Evolutionary conservation across 208 protist genomes (phyloP).

Genomic region (Acanthamoeba quina): DNA sequence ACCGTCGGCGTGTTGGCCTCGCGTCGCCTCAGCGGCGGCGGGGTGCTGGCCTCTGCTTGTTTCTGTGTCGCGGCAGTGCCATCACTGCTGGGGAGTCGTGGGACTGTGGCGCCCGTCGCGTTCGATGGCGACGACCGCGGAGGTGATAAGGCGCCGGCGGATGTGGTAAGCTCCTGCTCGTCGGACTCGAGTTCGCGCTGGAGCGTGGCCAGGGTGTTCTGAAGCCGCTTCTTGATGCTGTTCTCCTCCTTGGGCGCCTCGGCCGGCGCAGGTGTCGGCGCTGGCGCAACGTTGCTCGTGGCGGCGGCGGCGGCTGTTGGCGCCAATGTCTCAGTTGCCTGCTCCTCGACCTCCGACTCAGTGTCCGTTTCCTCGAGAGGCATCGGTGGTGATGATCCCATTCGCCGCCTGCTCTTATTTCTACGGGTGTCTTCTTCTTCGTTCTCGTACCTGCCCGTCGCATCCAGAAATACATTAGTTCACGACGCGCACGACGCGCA

Average conservation of each 20-base stretch:
- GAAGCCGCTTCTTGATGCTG: conserved; percentile 14
- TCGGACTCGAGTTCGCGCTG: conserved; percentile 45
- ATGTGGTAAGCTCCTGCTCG: neutral
- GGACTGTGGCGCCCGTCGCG: neutral
- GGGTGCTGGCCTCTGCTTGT: neutral
- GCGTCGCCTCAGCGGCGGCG: neutral
- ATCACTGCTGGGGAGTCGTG: neutral
- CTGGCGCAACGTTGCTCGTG: neutral
- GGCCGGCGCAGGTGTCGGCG: neutral
- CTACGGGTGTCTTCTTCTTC: conserved; percentile 5
- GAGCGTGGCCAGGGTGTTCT: conserved; percentile 33
- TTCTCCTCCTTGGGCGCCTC: conserved; percentile 28
- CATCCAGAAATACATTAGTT: neutral
- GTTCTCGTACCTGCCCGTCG: neutral
- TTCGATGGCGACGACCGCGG: neutral
- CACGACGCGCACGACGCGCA: neutral
- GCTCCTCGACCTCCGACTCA: neutral
- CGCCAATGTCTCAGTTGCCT: neutral
- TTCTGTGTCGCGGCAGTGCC: neutral
- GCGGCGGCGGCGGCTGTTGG: neutral
- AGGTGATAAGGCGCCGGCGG: neutral
- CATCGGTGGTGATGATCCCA: neutral
- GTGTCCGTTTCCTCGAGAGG: neutral
- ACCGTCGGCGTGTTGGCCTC: neutral
- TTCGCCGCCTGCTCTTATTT: neutral